Evolutionary conservation across 2,329 filamentous ascomycete species (phyloP).

Genomic region (Colletotrichum musae): DNA sequence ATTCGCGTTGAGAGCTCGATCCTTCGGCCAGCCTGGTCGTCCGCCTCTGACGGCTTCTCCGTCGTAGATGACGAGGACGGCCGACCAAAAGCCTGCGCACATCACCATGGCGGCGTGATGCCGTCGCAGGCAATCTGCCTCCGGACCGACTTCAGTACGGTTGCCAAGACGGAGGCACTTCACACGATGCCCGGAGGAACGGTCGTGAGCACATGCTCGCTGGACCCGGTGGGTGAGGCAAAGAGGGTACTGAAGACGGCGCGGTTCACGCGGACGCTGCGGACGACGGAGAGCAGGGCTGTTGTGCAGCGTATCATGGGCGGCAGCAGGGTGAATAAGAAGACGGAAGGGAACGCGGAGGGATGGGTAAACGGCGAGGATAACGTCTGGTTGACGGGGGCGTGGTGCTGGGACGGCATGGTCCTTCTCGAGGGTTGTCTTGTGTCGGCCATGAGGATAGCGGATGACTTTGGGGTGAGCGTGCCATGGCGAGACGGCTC

Average conservation of each 20-base stretch:
- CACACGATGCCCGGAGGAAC: slow-evolving; percentile 66
- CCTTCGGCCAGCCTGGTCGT: slow-evolving; percentile 42
- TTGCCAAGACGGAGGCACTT: slow-evolving; percentile 62
- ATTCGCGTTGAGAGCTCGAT: slow-evolving; percentile 64
- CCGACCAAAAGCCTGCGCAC: slow-evolving; percentile 45
- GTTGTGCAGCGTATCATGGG: slow-evolving; percentile 63
- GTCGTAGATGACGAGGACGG: slow-evolving; percentile 30
- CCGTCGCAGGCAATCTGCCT: slow-evolving; percentile 53
- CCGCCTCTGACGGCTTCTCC: slow-evolving; percentile 15
- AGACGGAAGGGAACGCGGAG: not conserved
- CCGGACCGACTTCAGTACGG: slow-evolving; percentile 50
- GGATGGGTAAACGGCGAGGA: slow-evolving; percentile 68
- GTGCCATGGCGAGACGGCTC: slow-evolving; percentile 51
- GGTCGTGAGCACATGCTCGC: slow-evolving; percentile 67
- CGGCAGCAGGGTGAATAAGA: not conserved
- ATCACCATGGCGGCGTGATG: slow-evolving; percentile 45
- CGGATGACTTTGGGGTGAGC: slow-evolving; percentile 64
- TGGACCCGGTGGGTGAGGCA: slow-evolving; percentile 53
- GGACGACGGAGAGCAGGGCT: slow-evolving; percentile 62
- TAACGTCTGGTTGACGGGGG: slow-evolving; percentile 69
- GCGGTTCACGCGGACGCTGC: slow-evolving; percentile 66
- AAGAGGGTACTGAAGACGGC: slow-evolving; percentile 60
- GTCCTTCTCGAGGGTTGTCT: slow-evolving; percentile 74
- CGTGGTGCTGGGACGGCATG: slow-evolving; percentile 78
- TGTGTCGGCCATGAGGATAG: slow-evolving; percentile 70